Evolutionary conservation across 441 rosid species (phyloP).

Genomic region (Gossypium gossypioides): DNA sequence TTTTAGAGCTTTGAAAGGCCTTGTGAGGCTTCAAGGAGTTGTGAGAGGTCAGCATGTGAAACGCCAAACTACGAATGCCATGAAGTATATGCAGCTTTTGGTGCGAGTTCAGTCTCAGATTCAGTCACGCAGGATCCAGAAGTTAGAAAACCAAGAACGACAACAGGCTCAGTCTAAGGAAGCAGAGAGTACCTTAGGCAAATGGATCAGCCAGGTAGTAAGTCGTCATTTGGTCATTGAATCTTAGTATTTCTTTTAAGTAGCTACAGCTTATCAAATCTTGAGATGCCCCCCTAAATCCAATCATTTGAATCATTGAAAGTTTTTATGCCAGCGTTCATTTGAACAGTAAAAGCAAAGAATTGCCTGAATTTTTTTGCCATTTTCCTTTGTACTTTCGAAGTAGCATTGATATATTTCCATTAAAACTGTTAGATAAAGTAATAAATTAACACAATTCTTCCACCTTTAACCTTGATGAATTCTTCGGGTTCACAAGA

Average conservation of each 20-base stretch:
- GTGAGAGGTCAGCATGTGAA: constrained; percentile 75
- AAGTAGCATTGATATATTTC: too few relatives aligned
- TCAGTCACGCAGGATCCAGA: constrained; percentile 82
- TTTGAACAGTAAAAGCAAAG: too few relatives aligned
- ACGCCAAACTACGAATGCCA: constrained; percentile 75
- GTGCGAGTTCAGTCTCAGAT: constrained; percentile 89
- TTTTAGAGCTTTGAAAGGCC: constrained; percentile 79
- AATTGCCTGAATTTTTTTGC: too few relatives aligned
- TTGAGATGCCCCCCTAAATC: not conserved
- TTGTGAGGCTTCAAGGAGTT: constrained; percentile 90
- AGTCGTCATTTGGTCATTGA: constrained; percentile 18
- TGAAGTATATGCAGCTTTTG: constrained; percentile 81
- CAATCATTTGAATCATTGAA: too few relatives aligned
- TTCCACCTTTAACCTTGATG: too few relatives aligned
- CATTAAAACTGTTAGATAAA: too few relatives aligned
- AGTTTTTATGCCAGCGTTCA: too few relatives aligned
- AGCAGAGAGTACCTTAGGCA: constrained; percentile 40
- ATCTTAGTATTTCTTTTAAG: not conserved
- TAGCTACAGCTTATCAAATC: not conserved
- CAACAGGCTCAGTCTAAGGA: constrained; percentile 43
- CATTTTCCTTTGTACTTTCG: too few relatives aligned
- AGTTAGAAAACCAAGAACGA: constrained; percentile 58
- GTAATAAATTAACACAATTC: too few relatives aligned
- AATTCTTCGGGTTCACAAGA: not conserved
- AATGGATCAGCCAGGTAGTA: constrained; percentile 42